Evolutionary conservation across 2,329 filamentous ascomycete species (phyloP).

Genomic region (Fusarium sp.): DNA sequence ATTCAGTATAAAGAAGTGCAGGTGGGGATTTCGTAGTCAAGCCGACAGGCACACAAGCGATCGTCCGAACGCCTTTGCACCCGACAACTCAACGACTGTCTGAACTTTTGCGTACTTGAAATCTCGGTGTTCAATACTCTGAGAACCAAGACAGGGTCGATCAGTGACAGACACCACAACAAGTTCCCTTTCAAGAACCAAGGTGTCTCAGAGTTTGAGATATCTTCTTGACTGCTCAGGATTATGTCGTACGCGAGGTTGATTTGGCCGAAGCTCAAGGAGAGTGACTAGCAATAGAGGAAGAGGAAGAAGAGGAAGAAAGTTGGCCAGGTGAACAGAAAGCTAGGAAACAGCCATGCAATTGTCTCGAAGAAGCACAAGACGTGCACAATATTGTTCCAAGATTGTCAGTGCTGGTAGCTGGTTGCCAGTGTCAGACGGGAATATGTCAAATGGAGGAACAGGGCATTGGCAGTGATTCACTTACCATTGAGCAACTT

Average conservation of each 20-base stretch:
- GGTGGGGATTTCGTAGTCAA: no score
- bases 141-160: neutral
- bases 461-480: slow-evolving; percentile 19
- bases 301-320: neutral
- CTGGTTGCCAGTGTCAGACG: slow-evolving; percentile 7
- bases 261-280: neutral
- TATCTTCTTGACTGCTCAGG: no score
- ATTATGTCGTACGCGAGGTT: neutral
- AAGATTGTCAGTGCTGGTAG: slow-evolving; percentile 13
- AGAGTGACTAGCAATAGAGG: neutral
- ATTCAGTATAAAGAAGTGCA: no score
- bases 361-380: neutral
- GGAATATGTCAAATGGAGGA: neutral
- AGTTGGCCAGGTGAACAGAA: neutral
- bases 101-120: no score
- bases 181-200: neutral
- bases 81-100: no score
- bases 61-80: no score
- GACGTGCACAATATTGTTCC: neutral
- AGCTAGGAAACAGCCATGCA: neutral
- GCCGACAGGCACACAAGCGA: no score
- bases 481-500: neutral
- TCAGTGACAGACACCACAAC: neutral
- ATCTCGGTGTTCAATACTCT: neutral
- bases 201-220: neutral